phyloP scores from a whole-genome alignment of 768 basidiomycete genomes.

The Mycena rosella region DNA sequence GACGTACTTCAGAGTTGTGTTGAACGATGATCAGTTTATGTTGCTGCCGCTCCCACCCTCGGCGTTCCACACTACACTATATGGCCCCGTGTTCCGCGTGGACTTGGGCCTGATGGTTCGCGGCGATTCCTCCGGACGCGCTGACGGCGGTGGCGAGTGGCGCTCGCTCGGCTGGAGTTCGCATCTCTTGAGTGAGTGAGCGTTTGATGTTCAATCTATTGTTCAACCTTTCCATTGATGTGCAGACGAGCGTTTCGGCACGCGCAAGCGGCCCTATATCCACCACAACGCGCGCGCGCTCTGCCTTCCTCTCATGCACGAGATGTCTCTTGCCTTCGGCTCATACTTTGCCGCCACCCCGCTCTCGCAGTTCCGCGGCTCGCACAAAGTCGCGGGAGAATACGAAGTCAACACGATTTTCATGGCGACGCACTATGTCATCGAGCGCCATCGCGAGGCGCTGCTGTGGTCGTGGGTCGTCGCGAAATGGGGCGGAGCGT shows the following conservation, averaged over 20 bases:
- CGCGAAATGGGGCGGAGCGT: slow-evolving; percentile 41
- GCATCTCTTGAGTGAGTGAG: slow-evolving; percentile 47
- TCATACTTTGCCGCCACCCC: slow-evolving; percentile 46
- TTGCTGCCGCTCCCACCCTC: slow-evolving; percentile 43
- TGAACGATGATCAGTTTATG: slow-evolving; percentile 60
- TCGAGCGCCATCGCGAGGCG: slow-evolving; percentile 53
- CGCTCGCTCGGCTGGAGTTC: slow-evolving; percentile 51
- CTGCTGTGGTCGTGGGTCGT: slow-evolving; percentile 55
- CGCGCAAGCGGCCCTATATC: slow-evolving; percentile 52
- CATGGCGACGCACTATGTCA: slow-evolving; percentile 46
- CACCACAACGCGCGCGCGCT: slow-evolving; percentile 54
- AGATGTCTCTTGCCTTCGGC: slow-evolving; percentile 48
- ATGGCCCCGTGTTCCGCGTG: slow-evolving; percentile 54
- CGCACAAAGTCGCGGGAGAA: slow-evolving; percentile 42
- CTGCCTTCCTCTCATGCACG: slow-evolving; percentile 49
- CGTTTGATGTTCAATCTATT: neutral
- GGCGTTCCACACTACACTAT: slow-evolving; percentile 50
- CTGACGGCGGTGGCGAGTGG: slow-evolving; percentile 51
- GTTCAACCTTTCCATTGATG: too few relatives aligned
- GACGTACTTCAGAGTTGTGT: slow-evolving; percentile 35
- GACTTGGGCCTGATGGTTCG: slow-evolving; percentile 48
- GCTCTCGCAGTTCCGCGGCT: slow-evolving; percentile 48
- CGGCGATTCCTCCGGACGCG: slow-evolving; percentile 35
- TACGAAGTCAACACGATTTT: slow-evolving; percentile 50
- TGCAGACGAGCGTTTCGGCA: slow-evolving; percentile 51